A percentile compares a stretch with the other conserved stretches of the same genome.
Conservation (phyloP, 352 stramenopile species). For the Ophiocytium majus region DNA sequence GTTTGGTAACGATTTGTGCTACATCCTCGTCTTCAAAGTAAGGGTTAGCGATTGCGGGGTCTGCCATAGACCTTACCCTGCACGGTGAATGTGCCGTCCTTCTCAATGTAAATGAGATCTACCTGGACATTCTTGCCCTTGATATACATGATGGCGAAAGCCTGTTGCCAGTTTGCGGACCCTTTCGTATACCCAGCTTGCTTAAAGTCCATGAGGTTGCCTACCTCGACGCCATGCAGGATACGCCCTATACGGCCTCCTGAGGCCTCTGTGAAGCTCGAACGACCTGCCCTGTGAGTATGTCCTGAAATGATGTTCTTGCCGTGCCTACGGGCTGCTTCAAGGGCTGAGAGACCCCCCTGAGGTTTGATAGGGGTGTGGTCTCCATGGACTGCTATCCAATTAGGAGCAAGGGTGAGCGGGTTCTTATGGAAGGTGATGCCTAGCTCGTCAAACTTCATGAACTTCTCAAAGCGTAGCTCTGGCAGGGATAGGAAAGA, state of each 20-base stretch:
- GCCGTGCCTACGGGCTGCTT: slow-evolving; percentile 10
- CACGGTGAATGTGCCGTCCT: background rate
- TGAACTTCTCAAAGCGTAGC: slow-evolving; percentile 10
- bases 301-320: slow-evolving; percentile 6
- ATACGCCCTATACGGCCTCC: slow-evolving; percentile 11
- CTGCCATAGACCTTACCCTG: background rate
- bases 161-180: background rate
- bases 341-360: slow-evolving; percentile 11
- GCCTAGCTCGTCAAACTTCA: slow-evolving; percentile 2
- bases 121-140: slow-evolving; percentile 1
- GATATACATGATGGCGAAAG: slow-evolving; percentile 14
- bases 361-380: slow-evolving; percentile 17
- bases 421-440: slow-evolving; percentile 16
- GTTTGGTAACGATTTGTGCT: background rate
- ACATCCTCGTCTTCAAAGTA: background rate
- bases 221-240: background rate
- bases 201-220: slow-evolving; percentile 9
- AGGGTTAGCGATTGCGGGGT: background rate
- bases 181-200: background rate
- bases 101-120: slow-evolving; percentile 14
- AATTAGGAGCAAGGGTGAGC: background rate
- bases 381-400: slow-evolving; percentile 9
- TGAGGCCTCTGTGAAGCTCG: slow-evolving; percentile 1
- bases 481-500: slow-evolving; percentile 15
- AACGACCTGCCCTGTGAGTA: slow-evolving; percentile 6